These are phyloP conservation scores for Bocquillonia castaneifolia DNA, from an alignment of 441 rosid genomes.

Conservation along the genomic window DNA sequence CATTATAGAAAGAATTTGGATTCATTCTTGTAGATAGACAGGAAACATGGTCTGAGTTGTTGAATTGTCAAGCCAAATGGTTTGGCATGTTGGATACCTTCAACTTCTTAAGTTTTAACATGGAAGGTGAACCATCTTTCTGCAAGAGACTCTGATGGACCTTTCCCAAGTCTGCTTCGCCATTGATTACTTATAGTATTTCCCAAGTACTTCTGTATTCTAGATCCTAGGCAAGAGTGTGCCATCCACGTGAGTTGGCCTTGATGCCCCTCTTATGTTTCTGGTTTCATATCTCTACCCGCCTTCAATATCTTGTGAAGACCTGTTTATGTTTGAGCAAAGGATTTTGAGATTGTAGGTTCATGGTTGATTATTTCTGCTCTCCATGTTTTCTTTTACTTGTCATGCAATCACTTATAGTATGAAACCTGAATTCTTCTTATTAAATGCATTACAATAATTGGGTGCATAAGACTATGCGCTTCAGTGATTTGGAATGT, in stretches of 20 bases:
- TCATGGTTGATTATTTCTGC: background rate
- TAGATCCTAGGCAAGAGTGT: too few species aligned
- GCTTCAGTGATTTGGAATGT: background rate
- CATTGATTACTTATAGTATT: too few species aligned
- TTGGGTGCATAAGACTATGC: background rate
- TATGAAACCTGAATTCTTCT: background rate
- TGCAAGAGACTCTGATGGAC: too few species aligned
- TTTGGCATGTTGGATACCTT: background rate
- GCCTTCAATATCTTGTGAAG: too few species aligned
- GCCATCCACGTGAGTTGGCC: too few species aligned
- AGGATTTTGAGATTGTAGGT: background rate
- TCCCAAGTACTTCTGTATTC: too few species aligned
- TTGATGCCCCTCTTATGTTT: too few species aligned
- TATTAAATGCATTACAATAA: background rate
- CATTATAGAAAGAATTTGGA: background rate
- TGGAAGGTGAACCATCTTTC: background rate
- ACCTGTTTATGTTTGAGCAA: slow-evolving; percentile 12
- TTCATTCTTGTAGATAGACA: background rate
- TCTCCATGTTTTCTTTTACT: slow-evolving; percentile 4
- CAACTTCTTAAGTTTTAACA: slow-evolving; percentile 17
- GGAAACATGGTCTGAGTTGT: slow-evolving; percentile 1
- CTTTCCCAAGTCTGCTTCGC: too few species aligned
- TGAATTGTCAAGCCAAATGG: slow-evolving; percentile 13
- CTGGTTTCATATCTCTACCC: too few species aligned
- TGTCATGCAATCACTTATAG: slow-evolving; percentile 5